Evolutionary conservation across 129 eudicot species (phyloP).

Genomic region (Pulicaria dysenterica): DNA sequence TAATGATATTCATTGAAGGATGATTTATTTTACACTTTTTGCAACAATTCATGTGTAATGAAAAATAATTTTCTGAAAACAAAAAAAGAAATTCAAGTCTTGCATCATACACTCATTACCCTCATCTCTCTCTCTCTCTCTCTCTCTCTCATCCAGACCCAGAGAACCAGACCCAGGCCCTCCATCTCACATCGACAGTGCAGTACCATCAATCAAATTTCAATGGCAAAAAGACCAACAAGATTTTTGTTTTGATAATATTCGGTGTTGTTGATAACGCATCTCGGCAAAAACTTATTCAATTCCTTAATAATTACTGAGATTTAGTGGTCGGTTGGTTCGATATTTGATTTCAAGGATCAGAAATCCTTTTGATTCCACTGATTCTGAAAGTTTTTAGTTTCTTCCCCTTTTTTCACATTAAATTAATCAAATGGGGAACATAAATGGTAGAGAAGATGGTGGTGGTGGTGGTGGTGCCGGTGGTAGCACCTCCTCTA

Average conservation of each 20-base stretch:
- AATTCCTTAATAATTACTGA: constrained; percentile 27
- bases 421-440: constrained; percentile 57
- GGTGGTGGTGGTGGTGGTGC: constrained; percentile 50
- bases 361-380: constrained; percentile 1
- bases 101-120: constrained; percentile 41
- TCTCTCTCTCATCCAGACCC: neutral
- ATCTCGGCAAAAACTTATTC: constrained; percentile 13
- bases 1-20: constrained; percentile 8
- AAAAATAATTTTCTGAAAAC: neutral
- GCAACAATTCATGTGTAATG: constrained; percentile 23
- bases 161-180: no score
- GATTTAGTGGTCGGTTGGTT: constrained; percentile 32
- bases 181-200: constrained; percentile 24
- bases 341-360: neutral
- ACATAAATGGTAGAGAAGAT: constrained; percentile 92
- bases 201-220: constrained; percentile 27
- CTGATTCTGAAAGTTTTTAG: constrained; percentile 20
- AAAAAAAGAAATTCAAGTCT: constrained; percentile 16
- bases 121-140: constrained; percentile 27
- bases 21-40: constrained; percentile 10
- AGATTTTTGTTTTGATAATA: neutral
- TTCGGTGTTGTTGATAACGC: constrained; percentile 11
- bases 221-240: constrained; percentile 14
- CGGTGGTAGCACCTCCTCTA: constrained; percentile 48
- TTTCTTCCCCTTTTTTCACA: neutral